Conservation (phyloP, 495 filamentous ascomycete species). For the Neurospora terricola region DNA sequence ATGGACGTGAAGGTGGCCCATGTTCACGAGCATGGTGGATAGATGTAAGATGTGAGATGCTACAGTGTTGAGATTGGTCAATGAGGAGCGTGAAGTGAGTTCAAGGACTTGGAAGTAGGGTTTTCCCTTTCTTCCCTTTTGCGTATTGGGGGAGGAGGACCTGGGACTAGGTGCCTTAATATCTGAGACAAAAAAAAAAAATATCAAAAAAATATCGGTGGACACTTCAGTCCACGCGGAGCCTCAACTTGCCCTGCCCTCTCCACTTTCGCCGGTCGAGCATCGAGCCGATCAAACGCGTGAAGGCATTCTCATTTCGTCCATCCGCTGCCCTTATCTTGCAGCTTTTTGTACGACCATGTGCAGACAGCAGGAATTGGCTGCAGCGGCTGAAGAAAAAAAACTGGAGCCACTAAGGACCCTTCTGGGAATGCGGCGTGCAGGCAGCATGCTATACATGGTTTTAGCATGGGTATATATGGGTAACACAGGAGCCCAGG, state of each 20-base stretch:
- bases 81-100: neutral
- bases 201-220: fast-evolving
- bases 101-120: neutral
- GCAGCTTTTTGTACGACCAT: neutral
- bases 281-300: neutral
- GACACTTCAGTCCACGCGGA: neutral
- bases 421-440: neutral
- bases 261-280: neutral
- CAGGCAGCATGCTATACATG: neutral
- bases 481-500: neutral
- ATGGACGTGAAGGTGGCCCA: neutral
- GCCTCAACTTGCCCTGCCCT: neutral
- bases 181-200: neutral
- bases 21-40: neutral
- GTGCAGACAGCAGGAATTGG: neutral
- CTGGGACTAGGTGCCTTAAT: neutral
- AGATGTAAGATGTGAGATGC: neutral
- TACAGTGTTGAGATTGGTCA: neutral
- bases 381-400: neutral
- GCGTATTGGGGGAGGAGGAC: neutral
- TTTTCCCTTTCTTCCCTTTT: neutral
- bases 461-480: neutral
- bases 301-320: neutral
- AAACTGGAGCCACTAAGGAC: neutral
- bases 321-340: neutral